Base-by-base conservation (phyloP, 257 asterid genomes). In the Rhazya stricta region DNA sequence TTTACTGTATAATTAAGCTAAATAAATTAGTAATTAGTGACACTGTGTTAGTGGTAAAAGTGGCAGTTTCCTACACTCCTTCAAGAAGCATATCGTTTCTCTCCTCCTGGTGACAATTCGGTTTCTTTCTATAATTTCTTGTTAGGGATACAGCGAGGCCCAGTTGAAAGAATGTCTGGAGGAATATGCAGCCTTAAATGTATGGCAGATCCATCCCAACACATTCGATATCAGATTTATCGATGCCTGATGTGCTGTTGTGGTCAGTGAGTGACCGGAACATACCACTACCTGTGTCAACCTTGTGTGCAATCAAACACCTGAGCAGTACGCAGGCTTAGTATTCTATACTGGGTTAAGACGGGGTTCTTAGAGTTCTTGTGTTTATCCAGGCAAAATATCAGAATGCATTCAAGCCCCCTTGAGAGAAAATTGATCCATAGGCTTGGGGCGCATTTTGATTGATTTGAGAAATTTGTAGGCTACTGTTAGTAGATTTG, bases 201-300 rank as follows among this genome's bases (percentile, higher is more conserved):
- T 91, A 77, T 92, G 99, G 99, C 98, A 95, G 91, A 92, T 95
- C 81, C 96, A 95, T 80, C 99, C 99, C 11, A 86, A 89, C 89
- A 89, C 96, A 43, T 95, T 95, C 13, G 97, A 95, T 80, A 91
- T 92, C 81, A 89, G 96, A 76, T 88, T 90, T 79, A 87, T 90
- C 32, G 96, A 91, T 85, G 93, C 86, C 63, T 91, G 85, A 89
- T 74, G 25, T 71, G 16, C 48, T 18, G 37, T 77, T 60, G 72
- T 34, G 48, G 29, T 32, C 37, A 36, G 48, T 37, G 23, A 30
- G 67, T 30, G 25, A 23, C 21, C 30, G 23, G 45, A 21, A 66
- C 16, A 34, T 29, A 23, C 7, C n/a, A 54, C n/a, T 53, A 53
- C 29, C 23, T 23, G 25, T 53, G 27, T 8, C 62, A 56, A n/a